These are phyloP conservation scores for Amphibolis antarctica DNA, from an alignment of 106 monocot genomes.

Conservation along the genomic window DNA sequence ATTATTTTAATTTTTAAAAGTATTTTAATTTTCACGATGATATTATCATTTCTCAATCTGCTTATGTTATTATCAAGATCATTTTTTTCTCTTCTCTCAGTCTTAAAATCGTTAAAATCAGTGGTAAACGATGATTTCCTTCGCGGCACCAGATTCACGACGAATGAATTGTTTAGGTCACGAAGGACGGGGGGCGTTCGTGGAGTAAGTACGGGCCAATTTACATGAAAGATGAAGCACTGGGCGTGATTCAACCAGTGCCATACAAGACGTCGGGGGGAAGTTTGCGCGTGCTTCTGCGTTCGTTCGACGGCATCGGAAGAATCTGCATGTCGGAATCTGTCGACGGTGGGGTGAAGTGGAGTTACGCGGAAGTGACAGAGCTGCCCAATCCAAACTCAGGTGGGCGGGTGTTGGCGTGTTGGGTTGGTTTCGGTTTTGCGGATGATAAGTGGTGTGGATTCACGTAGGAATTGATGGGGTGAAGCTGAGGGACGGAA, in stretches of 20 bases:
- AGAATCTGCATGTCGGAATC: slow-evolving; percentile 76
- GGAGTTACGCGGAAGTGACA: slow-evolving; percentile 55
- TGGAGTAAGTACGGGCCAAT: slow-evolving; percentile 90
- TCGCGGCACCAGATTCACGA: too few species aligned
- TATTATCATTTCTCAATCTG: too few species aligned
- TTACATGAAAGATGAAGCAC: slow-evolving; percentile 38
- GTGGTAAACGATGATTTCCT: too few species aligned
- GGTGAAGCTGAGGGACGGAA: slow-evolving; percentile 65
- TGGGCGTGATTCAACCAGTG: slow-evolving; percentile 82
- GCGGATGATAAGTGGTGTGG: neutral
- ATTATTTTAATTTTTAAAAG: too few species aligned
- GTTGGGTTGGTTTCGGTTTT: neutral
- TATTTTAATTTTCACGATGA: too few species aligned
- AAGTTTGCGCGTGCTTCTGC: slow-evolving; percentile 43
- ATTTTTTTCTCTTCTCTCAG: too few species aligned
- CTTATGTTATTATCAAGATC: too few species aligned
- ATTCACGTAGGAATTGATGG: slow-evolving; percentile 61
- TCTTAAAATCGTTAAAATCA: too few species aligned
- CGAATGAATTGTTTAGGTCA: slow-evolving; percentile 49
- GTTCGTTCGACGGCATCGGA: slow-evolving; percentile 53
- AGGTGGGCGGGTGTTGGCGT: slow-evolving; percentile 27
- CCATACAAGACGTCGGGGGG: slow-evolving; percentile 53
- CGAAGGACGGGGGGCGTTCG: slow-evolving; percentile 47
- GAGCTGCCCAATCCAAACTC: slow-evolving; percentile 87
- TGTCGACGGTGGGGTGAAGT: slow-evolving; percentile 54